These are phyloP conservation scores for Mimosa bimucronata DNA, from an alignment of 306 rosid genomes.

Conservation along the genomic window DNA sequence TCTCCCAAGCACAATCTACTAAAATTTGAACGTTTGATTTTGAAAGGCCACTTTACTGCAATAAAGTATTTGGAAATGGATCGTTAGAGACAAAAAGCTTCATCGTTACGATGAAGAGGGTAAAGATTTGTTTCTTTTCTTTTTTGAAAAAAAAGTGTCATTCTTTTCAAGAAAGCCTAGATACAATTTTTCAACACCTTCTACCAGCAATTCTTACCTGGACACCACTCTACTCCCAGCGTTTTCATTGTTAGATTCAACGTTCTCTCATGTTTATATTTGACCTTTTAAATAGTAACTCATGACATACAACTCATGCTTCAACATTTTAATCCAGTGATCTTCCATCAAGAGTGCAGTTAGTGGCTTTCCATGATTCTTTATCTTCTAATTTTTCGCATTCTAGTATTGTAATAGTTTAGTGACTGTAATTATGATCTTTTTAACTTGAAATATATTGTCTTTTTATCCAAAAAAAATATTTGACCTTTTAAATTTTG, in stretches of 20 bases:
- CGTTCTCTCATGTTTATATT: not conserved
- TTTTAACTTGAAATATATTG: too few species aligned
- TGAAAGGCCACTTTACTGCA: not conserved
- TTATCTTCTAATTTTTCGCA: too few species aligned
- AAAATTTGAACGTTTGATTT: not conserved
- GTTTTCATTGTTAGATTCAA: slow-evolving; percentile 5
- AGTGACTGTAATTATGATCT: too few species aligned
- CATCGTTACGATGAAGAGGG: not conserved
- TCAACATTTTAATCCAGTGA: too few species aligned
- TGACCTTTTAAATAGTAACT: not conserved
- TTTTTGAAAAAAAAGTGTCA: slow-evolving; percentile 1
- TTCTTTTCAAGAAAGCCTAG: slow-evolving; percentile 15
- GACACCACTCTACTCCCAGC: slow-evolving; percentile 33
- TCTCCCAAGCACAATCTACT: not conserved
- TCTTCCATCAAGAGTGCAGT: too few species aligned
- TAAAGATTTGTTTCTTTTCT: not conserved
- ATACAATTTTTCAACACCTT: slow-evolving; percentile 28
- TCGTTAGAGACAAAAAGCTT: not conserved
- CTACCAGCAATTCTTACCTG: slow-evolving; percentile 36
- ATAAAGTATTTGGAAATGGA: not conserved
- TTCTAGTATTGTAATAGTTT: too few species aligned
- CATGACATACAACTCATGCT: too few species aligned
- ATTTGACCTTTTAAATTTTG: not conserved
- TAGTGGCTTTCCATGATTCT: too few species aligned
- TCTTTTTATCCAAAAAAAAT: too few species aligned